Base-by-base conservation (phyloP, 75 land plant species). In the Selaginella tamariscina region DNA sequence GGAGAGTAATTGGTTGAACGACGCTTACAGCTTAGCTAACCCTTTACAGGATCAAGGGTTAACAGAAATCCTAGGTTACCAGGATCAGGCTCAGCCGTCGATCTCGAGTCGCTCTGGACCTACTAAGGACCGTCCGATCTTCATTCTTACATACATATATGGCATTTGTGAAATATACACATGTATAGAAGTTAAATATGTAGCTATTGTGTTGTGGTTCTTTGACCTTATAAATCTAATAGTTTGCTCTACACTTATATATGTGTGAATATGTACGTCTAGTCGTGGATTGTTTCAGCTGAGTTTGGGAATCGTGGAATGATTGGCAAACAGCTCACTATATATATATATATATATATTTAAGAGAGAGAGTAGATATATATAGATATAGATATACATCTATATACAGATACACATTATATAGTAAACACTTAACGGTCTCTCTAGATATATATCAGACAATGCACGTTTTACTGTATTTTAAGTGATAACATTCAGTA, bases 61-160 rank as follows among this genome's bases (percentile, higher is more conserved):
- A n/a, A n/a, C n/a, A n/a, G n/a, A n/a, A n/a, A n/a, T 39, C 49
- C 49, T 5, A 5, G 11, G 49, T 39, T 39, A 15, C 49, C 49
- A 39, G 11, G 5, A 5, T 15, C 49, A 39, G 15, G 11, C 49
- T 39, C 49, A 15, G 49, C 49, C 5, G 49, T 39, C 49, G 49
- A 39, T 39, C 49, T 39, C 49, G 49, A 39, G 49, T 39, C 49
- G 49, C 49, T 39, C 49, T 39, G 49, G 49, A 39, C 49, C 11
- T 39, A 39, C 15, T 39, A 15, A 39, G n/a, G n/a, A n/a, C n/a
- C n/a, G n/a, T 39, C 49, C 15, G 5, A 15, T 5, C 15, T 39
- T 39, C 49, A 15, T 39, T 15, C 11, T 15, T 39, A 5, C 15
- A 5, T 39, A 5, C 49, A 5, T 39, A 15, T 15, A 39, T 5